Evolutionary conservation across 257 asterid species (phyloP).

Genomic region (Ilex asprella): DNA sequence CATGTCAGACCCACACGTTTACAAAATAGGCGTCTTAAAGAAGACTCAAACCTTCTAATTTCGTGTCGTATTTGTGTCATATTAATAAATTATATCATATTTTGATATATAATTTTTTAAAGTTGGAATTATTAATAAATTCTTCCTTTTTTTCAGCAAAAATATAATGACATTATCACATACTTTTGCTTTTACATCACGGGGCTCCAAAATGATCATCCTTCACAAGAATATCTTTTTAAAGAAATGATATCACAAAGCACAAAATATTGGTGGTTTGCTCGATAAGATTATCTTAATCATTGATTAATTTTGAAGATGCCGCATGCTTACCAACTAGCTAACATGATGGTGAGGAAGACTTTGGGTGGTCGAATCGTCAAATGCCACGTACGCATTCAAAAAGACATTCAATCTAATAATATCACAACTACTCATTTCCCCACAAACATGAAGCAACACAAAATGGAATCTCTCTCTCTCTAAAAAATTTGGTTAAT

Average conservation of each 20-base stretch:
- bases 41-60: no score
- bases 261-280: conserved; percentile 39
- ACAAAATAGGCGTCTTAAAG: no score
- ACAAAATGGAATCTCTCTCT: no score
- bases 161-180: not conserved
- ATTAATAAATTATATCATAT: no score
- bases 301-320: conserved; percentile 19
- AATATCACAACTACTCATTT: conserved; percentile 2
- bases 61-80: no score
- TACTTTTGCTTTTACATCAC: conserved; percentile 30
- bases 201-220: conserved; percentile 42
- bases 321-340: conserved; percentile 37
- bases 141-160: no score
- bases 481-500: no score
- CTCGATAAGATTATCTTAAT: conserved; percentile 38
- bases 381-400: conserved; percentile 7
- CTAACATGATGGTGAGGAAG: conserved; percentile 24
- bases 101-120: no score
- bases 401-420: not conserved
- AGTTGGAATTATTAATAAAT: no score
- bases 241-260: conserved; percentile 30
- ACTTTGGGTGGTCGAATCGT: conserved; percentile 26
- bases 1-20: no score
- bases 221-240: conserved; percentile 15
- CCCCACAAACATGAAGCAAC: no score